Evolutionary conservation across 208 protist species (phyloP).

Genomic region (Angomonas ambiguus): DNA sequence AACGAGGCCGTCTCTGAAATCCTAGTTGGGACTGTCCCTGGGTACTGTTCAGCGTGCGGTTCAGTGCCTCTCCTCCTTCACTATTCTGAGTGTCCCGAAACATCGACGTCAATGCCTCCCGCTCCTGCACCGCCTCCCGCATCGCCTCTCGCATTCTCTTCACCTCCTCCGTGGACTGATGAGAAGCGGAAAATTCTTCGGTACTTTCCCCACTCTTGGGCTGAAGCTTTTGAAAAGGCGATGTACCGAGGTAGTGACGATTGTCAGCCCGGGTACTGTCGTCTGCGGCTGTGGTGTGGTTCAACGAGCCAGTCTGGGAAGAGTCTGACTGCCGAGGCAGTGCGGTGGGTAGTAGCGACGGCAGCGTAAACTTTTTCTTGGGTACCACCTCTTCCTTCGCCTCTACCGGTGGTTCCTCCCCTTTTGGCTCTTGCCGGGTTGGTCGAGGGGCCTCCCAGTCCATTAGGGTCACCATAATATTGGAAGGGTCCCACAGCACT

Average conservation of each 20-base stretch:
- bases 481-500: slow-evolving; percentile 46
- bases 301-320: neutral
- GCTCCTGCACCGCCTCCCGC: slow-evolving; percentile 36
- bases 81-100: neutral
- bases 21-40: neutral
- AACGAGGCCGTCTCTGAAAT: neutral
- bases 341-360: slow-evolving; percentile 15
- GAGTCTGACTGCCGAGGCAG: neutral
- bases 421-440: neutral
- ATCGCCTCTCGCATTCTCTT: slow-evolving; percentile 22
- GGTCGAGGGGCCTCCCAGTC: slow-evolving; percentile 40
- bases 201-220: neutral
- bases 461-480: slow-evolving; percentile 80
- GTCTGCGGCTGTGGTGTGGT: neutral
- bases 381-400: neutral
- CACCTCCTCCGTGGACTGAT: slow-evolving; percentile 13
- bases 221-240: neutral
- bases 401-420: neutral
- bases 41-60: neutral
- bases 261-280: neutral
- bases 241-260: neutral
- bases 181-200: neutral
- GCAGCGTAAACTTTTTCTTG: slow-evolving; percentile 11
- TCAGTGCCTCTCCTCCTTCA: neutral
- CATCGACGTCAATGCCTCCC: slow-evolving; percentile 21